Conservation (phyloP, 371 early-diverging fungal genomes). For the Saksenaea vasiformis region DNA sequence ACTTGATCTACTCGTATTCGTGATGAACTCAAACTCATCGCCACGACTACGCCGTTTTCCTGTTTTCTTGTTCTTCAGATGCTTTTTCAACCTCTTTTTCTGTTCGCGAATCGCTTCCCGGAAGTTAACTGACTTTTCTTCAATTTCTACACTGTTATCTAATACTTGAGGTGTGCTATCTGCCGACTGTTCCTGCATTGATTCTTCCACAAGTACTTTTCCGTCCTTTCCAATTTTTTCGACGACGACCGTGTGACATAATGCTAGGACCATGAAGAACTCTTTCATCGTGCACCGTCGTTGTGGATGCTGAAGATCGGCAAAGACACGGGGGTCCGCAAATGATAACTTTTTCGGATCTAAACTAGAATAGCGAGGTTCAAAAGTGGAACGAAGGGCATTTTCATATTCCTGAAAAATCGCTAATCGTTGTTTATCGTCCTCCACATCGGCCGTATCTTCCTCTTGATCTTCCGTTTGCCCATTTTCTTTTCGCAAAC, state of each 20-base stretch:
- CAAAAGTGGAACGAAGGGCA: conserved; percentile 66
- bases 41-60: conserved; percentile 12
- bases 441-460: not conserved
- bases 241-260: conserved; percentile 94
- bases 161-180: not conserved
- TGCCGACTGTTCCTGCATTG: conserved; percentile 13
- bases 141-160: not conserved
- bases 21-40: conserved; percentile 15
- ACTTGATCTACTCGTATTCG: conserved; percentile 14
- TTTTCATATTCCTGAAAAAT: conserved; percentile 60
- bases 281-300: conserved; percentile 50
- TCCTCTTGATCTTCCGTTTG: conserved; percentile 1
- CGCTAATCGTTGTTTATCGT: conserved; percentile 17
- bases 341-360: conserved; percentile 72
- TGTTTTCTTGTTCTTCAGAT: conserved; percentile 5
- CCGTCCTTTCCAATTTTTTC: conserved; percentile 67
- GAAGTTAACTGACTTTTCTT: not conserved
- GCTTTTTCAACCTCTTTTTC: conserved; percentile 10
- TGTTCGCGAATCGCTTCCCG: conserved; percentile 10
- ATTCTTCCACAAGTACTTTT: conserved; percentile 35
- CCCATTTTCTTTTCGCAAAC: conserved; percentile 45
- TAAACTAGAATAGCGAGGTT: conserved; percentile 72
- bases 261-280: conserved; percentile 84
- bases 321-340: conserved; percentile 80
- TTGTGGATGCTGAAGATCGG: conserved; percentile 52